Percentiles rank a stretch among this genome's conserved stretches.
Conservation (phyloP, 2,329 filamentous ascomycete genomes). For the Aspergillaceae sp. region DNA sequence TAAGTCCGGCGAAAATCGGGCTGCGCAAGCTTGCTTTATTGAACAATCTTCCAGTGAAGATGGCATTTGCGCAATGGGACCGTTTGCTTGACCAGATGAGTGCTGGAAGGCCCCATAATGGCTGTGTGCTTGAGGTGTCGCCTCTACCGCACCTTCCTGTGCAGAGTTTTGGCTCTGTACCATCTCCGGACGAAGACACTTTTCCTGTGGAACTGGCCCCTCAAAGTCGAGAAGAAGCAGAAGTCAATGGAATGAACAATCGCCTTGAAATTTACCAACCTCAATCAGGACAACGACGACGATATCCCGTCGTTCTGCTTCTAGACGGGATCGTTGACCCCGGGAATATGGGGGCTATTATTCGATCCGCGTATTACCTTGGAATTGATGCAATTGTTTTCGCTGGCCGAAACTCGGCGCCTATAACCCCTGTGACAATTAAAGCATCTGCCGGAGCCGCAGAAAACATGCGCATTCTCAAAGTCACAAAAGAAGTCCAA, state of each 20-base stretch:
- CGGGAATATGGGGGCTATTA: constrained; percentile 81
- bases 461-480: constrained; percentile 68
- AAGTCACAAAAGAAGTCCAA: constrained; percentile 54
- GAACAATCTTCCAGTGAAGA: constrained; percentile 46
- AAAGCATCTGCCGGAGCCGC: constrained; percentile 85
- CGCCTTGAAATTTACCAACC: constrained; percentile 36
- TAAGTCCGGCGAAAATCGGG: constrained; percentile 31
- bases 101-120: constrained; percentile 76
- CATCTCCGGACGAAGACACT: constrained; percentile 38
- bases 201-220: constrained; percentile 55
- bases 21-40: constrained; percentile 33
- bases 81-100: constrained; percentile 76
- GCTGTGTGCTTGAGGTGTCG: constrained; percentile 77
- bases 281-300: constrained; percentile 5
- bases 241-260: constrained; percentile 59
- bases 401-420: constrained; percentile 63
- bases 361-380: constrained; percentile 84
- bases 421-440: constrained; percentile 65
- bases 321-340: constrained; percentile 58
- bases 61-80: constrained; percentile 55
- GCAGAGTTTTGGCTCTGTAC: constrained; percentile 46
- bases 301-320: constrained; percentile 36
- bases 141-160: constrained; percentile 67
- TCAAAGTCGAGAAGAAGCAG: constrained; percentile 65
- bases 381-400: constrained; percentile 77